A percentile compares a stretch with the other conserved stretches of the same genome.
phyloP scores from a whole-genome alignment of 2,329 filamentous ascomycete genomes.

The Arthroderma sp. region DNA sequence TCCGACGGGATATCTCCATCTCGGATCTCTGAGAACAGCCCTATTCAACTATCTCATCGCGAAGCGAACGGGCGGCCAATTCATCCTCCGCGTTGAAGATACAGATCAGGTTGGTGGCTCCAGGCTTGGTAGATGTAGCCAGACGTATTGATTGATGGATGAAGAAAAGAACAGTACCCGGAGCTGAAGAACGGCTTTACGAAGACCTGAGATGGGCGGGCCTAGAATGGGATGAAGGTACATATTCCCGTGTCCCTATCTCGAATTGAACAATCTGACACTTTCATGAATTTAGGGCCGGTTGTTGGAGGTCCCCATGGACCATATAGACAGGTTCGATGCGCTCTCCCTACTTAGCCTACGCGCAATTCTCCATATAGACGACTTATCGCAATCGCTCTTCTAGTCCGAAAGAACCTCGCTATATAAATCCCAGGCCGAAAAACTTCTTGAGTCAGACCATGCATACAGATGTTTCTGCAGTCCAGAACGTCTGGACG shows the following conservation, averaged over 20 bases:
- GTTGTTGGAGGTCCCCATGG: constrained; percentile 67
- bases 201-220: constrained; percentile 80
- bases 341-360: neutral
- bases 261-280: neutral
- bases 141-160: constrained; percentile 18
- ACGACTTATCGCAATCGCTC: neutral
- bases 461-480: constrained; percentile 93
- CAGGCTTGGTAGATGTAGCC: neutral
- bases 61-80: constrained; percentile 74
- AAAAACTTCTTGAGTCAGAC: constrained; percentile 54
- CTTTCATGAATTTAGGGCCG: constrained; percentile 45
- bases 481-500: constrained; percentile 54
- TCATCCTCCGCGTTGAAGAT: constrained; percentile 83
- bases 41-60: constrained; percentile 94
- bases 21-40: constrained; percentile 82
- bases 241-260: constrained; percentile 1
- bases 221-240: constrained; percentile 84
- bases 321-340: constrained; percentile 67
- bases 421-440: constrained; percentile 58
- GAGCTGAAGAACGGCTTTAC: constrained; percentile 65
- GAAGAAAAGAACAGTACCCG: constrained; percentile 67
- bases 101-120: constrained; percentile 62
- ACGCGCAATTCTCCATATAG: neutral
- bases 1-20: constrained; percentile 82
- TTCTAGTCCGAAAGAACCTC: constrained; percentile 61